Evolutionary conservation across 2,329 filamentous ascomycete genomes (phyloP).

Genomic region (Pestalotiopsis sp.): DNA sequence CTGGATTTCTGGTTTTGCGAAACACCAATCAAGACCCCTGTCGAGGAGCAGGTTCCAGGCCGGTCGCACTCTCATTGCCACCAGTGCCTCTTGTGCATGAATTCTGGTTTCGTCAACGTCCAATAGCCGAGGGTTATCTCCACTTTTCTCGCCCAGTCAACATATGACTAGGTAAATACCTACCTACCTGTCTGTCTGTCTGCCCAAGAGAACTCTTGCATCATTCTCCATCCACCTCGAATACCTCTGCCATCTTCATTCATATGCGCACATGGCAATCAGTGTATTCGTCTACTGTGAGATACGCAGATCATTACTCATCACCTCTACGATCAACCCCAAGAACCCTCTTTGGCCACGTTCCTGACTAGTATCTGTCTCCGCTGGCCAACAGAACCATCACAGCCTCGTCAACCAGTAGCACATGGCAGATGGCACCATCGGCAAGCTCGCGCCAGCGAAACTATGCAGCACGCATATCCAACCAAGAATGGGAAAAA

Average conservation of each 20-base stretch:
- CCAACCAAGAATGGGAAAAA: not conserved
- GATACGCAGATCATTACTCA: not conserved
- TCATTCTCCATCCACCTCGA: not conserved
- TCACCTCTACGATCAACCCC: not conserved
- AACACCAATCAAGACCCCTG: not conserved
- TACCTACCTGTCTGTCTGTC: too few relatives aligned
- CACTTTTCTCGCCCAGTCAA: not conserved
- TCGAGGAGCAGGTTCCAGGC: not conserved
- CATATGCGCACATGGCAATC: not conserved
- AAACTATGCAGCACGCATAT: not conserved
- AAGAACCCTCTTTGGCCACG: not conserved
- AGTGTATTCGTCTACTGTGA: not conserved
- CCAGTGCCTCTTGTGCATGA: not conserved
- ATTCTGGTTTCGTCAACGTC: not conserved
- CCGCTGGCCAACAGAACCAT: not conserved
- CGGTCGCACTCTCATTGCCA: not conserved
- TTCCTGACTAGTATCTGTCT: not conserved
- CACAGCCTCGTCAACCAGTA: not conserved
- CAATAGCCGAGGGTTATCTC: not conserved
- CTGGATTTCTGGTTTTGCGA: not conserved
- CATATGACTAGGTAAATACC: not conserved
- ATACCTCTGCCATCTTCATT: not conserved
- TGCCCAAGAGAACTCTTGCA: not conserved
- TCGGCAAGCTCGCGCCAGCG: not conserved
- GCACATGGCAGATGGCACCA: not conserved